These are phyloP conservation scores for Xylaria sp. DNA, from an alignment of 2,329 filamentous ascomycete species.

Conservation along the genomic window DNA sequence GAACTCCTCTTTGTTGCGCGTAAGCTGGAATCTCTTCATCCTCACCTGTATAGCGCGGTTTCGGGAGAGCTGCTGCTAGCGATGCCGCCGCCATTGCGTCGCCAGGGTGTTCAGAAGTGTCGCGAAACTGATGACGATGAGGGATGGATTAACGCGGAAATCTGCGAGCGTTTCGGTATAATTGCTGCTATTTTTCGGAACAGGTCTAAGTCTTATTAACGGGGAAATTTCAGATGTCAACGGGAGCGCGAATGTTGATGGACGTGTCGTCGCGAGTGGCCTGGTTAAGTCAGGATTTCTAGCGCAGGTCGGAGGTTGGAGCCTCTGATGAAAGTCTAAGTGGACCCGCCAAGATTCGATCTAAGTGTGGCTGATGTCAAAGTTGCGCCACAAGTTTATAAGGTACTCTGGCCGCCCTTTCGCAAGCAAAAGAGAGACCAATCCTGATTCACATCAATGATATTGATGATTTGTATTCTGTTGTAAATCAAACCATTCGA, in stretches of 20 bases:
- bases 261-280: slow-evolving; percentile 5
- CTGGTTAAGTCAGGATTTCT: slow-evolving; percentile 24
- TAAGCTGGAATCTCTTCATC: slow-evolving; percentile 79
- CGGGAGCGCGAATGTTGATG: background rate
- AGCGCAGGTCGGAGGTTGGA: slow-evolving; percentile 15
- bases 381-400: slow-evolving; percentile 18
- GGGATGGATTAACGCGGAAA: background rate
- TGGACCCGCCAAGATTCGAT: slow-evolving; percentile 15
- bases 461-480: too few species aligned
- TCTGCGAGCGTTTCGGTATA: background rate
- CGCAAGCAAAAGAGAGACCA: background rate
- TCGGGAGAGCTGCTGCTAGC: slow-evolving; percentile 80
- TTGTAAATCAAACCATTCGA: too few species aligned
- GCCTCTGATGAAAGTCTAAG: slow-evolving; percentile 22
- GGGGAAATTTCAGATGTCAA: background rate
- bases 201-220: background rate
- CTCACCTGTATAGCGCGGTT: slow-evolving; percentile 89
- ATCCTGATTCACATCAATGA: too few species aligned
- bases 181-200: background rate
- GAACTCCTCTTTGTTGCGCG: slow-evolving; percentile 77
- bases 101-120: slow-evolving; percentile 3
- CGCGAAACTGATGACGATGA: background rate
- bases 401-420: too few species aligned
- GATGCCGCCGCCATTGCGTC: slow-evolving; percentile 69
- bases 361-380: slow-evolving; percentile 7